Evolutionary conservation across 1,284 basidiomycete genomes (phyloP).

Genomic region (Ganoderma sinense): DNA sequence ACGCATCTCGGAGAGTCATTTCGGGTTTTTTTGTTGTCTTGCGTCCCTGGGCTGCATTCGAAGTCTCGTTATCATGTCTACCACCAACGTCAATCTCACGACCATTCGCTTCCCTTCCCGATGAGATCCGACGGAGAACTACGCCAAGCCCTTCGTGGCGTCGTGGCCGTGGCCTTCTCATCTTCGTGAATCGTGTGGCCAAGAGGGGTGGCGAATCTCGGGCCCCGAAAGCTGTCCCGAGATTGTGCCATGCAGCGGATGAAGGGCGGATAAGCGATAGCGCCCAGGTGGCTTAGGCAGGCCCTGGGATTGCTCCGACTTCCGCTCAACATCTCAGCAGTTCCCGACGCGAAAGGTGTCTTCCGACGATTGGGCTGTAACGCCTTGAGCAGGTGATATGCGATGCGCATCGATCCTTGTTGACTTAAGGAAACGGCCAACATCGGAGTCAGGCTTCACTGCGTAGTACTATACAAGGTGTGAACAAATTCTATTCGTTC

Average conservation of each 20-base stretch:
- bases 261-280: not conserved
- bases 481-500: too few relatives aligned
- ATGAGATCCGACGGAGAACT: not conserved
- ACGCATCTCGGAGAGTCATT: not conserved
- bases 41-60: not conserved
- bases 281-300: not conserved
- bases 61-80: not conserved
- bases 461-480: too few relatives aligned
- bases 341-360: too few relatives aligned
- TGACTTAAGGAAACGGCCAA: too few relatives aligned
- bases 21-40: not conserved
- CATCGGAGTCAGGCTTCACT: too few relatives aligned
- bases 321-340: not conserved
- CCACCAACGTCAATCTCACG: not conserved
- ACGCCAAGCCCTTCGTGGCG: conserved; percentile 1
- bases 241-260: not conserved
- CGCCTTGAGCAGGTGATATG: too few relatives aligned
- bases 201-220: not conserved
- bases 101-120: not conserved
- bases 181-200: not conserved
- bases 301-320: too few relatives aligned
- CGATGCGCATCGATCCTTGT: too few relatives aligned
- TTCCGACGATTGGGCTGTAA: too few relatives aligned
- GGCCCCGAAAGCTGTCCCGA: not conserved
- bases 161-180: not conserved